Percentiles rank a stretch among this genome's conserved stretches.
phyloP scores from a whole-genome alignment of 768 basidiomycete species.

The Rhizopogon vinicolor region DNA sequence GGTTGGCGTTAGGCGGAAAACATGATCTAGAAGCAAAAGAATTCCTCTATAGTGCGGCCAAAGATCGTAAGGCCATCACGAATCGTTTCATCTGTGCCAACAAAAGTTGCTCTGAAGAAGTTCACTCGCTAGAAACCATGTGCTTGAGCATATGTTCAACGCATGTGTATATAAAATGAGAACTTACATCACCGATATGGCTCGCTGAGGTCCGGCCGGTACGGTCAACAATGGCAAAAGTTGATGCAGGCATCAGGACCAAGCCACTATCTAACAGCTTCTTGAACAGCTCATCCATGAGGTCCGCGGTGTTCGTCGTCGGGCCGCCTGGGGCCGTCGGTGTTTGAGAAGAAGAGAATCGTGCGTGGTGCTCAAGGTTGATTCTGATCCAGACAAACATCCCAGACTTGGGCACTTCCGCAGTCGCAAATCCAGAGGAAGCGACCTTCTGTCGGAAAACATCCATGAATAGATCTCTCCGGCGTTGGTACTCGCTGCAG shows the following conservation, averaged over 20 bases:
- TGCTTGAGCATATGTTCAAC: constrained; percentile 1
- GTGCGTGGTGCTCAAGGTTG: constrained; percentile 37
- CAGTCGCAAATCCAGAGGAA: constrained; percentile 28
- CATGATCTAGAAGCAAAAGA: constrained; percentile 25
- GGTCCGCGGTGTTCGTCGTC: constrained; percentile 36
- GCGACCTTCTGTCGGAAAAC: constrained; percentile 31
- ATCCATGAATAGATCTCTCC: constrained; percentile 44
- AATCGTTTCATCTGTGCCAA: constrained; percentile 44
- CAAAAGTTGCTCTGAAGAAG: constrained; percentile 44
- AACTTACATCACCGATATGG: constrained; percentile 40
- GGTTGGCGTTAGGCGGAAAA: background rate
- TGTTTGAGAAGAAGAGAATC: constrained; percentile 25
- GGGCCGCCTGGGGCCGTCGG: constrained; percentile 13
- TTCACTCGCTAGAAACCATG: constrained; percentile 30
- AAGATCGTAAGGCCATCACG: constrained; percentile 37
- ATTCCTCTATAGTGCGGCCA: constrained; percentile 31
- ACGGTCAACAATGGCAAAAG: constrained; percentile 36
- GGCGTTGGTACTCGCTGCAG: constrained; percentile 46
- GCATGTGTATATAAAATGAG: background rate
- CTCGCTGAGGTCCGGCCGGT: constrained; percentile 17
- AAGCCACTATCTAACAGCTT: constrained; percentile 35
- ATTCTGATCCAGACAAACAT: constrained; percentile 57
- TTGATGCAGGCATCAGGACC: constrained; percentile 45
- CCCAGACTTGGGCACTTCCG: constrained; percentile 36
- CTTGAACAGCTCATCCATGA: constrained; percentile 46